phyloP scores from a whole-genome alignment of 129 eudicot species.

The Daucus carota region DNA sequence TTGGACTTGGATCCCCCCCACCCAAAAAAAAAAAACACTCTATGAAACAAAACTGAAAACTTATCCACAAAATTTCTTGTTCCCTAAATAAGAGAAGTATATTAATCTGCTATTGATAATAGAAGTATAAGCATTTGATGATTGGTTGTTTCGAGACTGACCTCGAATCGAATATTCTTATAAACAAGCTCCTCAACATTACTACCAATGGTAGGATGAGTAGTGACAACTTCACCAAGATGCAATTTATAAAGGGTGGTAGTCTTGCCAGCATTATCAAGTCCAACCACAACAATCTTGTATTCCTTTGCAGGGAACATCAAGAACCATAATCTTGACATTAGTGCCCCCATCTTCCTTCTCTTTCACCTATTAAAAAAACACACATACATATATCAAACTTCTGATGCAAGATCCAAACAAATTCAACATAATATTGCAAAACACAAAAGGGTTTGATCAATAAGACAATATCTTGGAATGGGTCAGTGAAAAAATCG shows the following conservation, averaged over 20 bases:
- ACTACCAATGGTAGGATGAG: conserved; percentile 97
- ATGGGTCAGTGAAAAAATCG: not conserved
- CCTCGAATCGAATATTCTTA: conserved; percentile 94
- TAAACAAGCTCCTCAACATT: conserved; percentile 97
- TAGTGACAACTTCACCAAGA: conserved; percentile 92
- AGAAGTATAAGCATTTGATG: not conserved
- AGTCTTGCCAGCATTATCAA: conserved; percentile 95
- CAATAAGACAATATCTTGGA: not conserved
- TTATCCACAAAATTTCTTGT: not conserved
- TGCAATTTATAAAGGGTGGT: conserved; percentile 94
- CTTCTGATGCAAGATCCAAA: not conserved
- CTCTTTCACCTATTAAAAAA: not conserved
- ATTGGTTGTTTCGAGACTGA: conserved; percentile 3
- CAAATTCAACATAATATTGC: not conserved
- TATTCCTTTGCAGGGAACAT: conserved; percentile 93
- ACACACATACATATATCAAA: not conserved
- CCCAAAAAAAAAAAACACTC: too few species aligned
- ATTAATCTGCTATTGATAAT: not conserved
- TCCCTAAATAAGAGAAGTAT: not conserved
- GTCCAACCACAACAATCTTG: conserved; percentile 87
- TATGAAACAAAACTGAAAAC: too few species aligned
- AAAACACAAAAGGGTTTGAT: not conserved
- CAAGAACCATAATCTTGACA: conserved; percentile 97
- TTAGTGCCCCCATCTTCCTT: conserved; percentile 67
- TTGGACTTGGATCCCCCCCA: too few species aligned